These are phyloP conservation scores for Immersiporthe knoxdaviesiana DNA, from an alignment of 2,329 filamentous ascomycete species.

Conservation along the genomic window DNA sequence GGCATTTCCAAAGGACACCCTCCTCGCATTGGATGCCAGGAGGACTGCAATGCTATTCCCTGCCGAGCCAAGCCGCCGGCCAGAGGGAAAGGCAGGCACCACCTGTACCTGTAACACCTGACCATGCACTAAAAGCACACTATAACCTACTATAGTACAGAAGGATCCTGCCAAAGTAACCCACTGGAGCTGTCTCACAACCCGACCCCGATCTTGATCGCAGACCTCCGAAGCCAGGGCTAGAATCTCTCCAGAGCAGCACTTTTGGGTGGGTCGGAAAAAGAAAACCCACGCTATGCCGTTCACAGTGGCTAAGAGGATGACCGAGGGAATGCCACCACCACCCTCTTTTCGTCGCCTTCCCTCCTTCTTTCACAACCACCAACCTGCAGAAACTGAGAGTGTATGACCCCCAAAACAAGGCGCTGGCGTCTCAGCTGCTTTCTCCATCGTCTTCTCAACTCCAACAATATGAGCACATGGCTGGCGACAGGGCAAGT, in stretches of 20 bases:
- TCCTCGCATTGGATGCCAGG: background rate
- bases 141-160: background rate
- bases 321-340: background rate
- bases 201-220: background rate
- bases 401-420: background rate
- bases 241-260: background rate
- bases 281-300: background rate
- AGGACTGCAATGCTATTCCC: background rate
- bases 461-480: background rate
- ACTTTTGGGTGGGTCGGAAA: background rate
- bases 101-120: background rate
- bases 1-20: too few species aligned
- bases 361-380: background rate
- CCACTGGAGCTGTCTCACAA: background rate
- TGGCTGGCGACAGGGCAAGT: background rate
- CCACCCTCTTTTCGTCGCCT: background rate
- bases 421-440: constrained; percentile 1
- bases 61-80: too few species aligned
- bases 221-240: background rate
- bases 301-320: background rate
- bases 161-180: background rate
- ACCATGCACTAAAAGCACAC: background rate
- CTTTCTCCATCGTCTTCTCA: background rate
- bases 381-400: background rate
- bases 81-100: too few species aligned